Conservation (phyloP, 805 yeast species). For the Yamadazyma kitorensis region DNA sequence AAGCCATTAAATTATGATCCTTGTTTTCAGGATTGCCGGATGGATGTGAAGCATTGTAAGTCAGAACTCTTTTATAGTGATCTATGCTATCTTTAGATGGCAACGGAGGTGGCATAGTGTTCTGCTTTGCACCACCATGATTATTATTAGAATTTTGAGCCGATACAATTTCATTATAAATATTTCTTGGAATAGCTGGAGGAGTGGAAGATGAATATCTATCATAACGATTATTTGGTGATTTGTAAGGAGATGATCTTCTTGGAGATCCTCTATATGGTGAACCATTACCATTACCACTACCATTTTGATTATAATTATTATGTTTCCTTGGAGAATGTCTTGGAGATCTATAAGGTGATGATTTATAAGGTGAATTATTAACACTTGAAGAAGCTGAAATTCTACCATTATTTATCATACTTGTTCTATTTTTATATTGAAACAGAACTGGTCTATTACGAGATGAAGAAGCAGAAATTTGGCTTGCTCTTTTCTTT, state of each 20-base stretch:
- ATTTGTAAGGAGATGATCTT: slow-evolving; percentile 16
- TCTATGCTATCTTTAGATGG: slow-evolving; percentile 37
- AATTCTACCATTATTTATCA: slow-evolving; percentile 18
- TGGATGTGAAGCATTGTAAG: slow-evolving; percentile 10
- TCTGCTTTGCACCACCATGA: neutral
- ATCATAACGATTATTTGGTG: slow-evolving; percentile 6
- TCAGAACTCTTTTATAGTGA: slow-evolving; percentile 11
- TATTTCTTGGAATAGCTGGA: slow-evolving; percentile 39
- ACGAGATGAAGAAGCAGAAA: slow-evolving; percentile 31
- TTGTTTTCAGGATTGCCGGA: slow-evolving; percentile 4
- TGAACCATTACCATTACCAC: too few relatives aligned
- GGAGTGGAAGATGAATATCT: slow-evolving; percentile 13
- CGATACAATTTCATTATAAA: slow-evolving; percentile 40
- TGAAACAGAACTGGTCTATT: slow-evolving; percentile 42
- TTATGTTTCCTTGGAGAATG: slow-evolving; percentile 7
- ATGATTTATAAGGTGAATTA: slow-evolving; percentile 27
- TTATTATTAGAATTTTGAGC: too few relatives aligned
- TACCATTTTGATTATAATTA: too few relatives aligned
- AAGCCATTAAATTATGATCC: slow-evolving; percentile 20
- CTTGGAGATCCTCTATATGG: slow-evolving; percentile 19
- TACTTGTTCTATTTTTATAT: slow-evolving; percentile 29
- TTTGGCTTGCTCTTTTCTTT: slow-evolving; percentile 26
- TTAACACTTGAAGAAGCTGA: slow-evolving; percentile 33
- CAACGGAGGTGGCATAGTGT: slow-evolving; percentile 38
- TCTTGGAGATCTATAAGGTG: slow-evolving; percentile 20